Percentiles rank a stretch among this genome's conserved stretches.
Evolutionary conservation across 1,284 basidiomycete species (phyloP).

Genomic region (Sporisorium sorghi): DNA sequence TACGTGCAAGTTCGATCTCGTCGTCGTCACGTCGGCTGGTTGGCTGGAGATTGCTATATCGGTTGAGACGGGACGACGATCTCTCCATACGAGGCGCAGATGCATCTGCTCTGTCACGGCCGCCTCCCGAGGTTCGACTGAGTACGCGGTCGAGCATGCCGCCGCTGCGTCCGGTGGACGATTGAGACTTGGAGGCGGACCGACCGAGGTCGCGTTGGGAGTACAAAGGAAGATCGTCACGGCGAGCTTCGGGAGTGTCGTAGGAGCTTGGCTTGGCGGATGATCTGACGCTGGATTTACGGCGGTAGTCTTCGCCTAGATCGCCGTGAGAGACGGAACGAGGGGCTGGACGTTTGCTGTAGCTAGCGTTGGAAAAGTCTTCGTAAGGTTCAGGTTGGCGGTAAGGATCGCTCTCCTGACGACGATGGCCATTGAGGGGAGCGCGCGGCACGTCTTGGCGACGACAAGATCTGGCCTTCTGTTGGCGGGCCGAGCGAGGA

Average conservation of each 20-base stretch:
- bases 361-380: conserved; percentile 35
- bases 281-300: conserved; percentile 5
- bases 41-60: conserved; percentile 33
- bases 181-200: conserved; percentile 10
- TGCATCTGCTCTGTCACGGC: conserved; percentile 14
- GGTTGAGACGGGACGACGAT: conserved; percentile 28
- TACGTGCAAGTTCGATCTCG: conserved; percentile 38
- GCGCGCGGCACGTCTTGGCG: conserved; percentile 12
- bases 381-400: conserved; percentile 41
- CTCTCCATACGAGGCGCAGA: conserved; percentile 19
- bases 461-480: conserved; percentile 17
- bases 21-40: conserved; percentile 31
- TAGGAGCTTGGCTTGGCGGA: conserved; percentile 31
- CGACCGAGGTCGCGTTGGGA: conserved; percentile 10
- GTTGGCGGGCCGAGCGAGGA: conserved; percentile 12
- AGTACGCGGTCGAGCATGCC: conserved; percentile 42
- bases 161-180: conserved; percentile 13
- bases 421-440: conserved; percentile 19
- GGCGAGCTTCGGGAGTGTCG: conserved; percentile 26
- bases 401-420: conserved; percentile 34
- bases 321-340: conserved; percentile 26
- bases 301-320: conserved; percentile 15
- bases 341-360: conserved; percentile 8
- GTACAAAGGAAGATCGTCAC: conserved; percentile 20
- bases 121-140: conserved; percentile 26